Base-by-base conservation (phyloP, 2,329 filamentous ascomycete species). In the Ceratocystis diversiconidia region DNA sequence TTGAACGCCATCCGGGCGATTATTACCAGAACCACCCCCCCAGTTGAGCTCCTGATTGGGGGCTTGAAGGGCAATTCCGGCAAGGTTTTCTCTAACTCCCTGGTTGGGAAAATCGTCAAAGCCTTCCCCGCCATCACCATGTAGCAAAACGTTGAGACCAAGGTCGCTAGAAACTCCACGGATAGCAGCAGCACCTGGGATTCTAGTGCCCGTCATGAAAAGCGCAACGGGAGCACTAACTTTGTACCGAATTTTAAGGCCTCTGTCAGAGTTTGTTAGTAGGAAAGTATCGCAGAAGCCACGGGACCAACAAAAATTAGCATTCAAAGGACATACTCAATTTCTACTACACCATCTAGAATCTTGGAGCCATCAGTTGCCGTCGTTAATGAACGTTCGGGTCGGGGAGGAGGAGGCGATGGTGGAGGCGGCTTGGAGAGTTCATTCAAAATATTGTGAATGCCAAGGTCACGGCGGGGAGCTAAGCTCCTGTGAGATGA, bases 51-150 rank as follows among this genome's bases (percentile, higher is more conserved):
- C 78, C 64, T 74, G 71, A 71, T 83, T 76, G 5, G 82, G 82
- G 0, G 82, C 80, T 12, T 84, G 77, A 1, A 82, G 73, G 7
- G 75, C 79, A 8, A 82, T 79, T 67, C 80, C 80, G 71, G 80
- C 79, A 41, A 80, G 76, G 68, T 78, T 78, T 62, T 73, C 71
- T 65, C 79, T 78, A 10, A 82, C 78, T 19, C 76, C 77, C 69
- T 82, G 79, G 72, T 82, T 82, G 44, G 80, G 80, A 73, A 82
- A 81, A 70, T 81, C 79, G 72, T 81, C 80, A 76, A 82, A 83
- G 12, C 79, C 82, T 69, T 82, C 79, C 5, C 82, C 82, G 52
- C 82, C 82, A 70, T 85, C 82, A 62, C 82, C 82, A 71, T 85
- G 82, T 2, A 85, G 76, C 44, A 85, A 77, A 15, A 85, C 78